Evolutionary conservation across 2,329 filamentous ascomycete genomes (phyloP), one percentile per base, ranked within the genome.

Genomic region (Cryphonectria japonica): DNA sequence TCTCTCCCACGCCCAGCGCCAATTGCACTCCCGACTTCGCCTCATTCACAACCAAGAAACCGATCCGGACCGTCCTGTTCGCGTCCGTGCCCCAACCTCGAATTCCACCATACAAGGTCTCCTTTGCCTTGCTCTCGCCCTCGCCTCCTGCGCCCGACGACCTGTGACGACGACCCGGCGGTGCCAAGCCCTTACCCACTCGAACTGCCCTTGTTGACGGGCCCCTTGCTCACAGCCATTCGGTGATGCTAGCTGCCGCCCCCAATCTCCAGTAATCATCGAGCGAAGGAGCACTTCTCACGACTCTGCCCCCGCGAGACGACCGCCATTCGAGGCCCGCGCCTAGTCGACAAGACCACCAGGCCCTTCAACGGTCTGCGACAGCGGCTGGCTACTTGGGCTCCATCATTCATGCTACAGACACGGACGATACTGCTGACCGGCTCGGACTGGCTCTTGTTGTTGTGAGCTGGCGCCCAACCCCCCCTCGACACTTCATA

Each of bases 191-290:
- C 7, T 46, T 50, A 61, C 59, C 65, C 59, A 60, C 69, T 68
- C 65, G 19, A 70, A 65, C 71, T 70, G 65, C 65, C 68, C 64
- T 72, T 41, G 64, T 72, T 66, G 50, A 59, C 16, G 54, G 52
- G 66, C 54, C 66, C 66, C 66, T 67, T 67, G 50, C 7, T 46
- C 54, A 60, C 66, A 61, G 68, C 71, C 69, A 66, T 66, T 57
- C 52, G 66, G 71, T 68, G 67, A 73, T 73, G 71, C 71, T 63
- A 73, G 63, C 71, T 60, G 70, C 71, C 60, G 67, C 63, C 69
- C 71, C 66, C 63, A 57, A 60, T 54, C 67, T 57, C 66, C 63
- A 69, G 57, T 67, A 69, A 66, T 61, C 41, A 62, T 60, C 67
- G 32, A 66, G 50, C 59, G 61, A 68, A 66, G 66, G 69, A 67